Conservation (phyloP, 208 protist genomes). For the Leishmania turanica region DNA sequence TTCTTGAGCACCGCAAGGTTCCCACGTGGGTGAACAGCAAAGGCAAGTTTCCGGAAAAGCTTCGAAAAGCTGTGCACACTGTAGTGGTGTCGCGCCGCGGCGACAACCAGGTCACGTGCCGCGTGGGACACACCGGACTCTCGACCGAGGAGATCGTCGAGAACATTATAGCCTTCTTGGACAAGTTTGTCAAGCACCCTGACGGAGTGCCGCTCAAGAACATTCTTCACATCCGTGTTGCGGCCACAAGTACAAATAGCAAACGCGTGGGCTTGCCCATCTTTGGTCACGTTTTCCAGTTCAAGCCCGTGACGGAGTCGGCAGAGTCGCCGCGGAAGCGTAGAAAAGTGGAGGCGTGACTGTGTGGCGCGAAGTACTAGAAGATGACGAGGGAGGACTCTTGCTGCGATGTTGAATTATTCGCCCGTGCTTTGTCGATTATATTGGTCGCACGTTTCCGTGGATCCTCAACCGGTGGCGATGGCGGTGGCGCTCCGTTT, state of each 20-base stretch:
- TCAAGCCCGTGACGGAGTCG: constrained; percentile 18
- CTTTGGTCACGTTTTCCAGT: constrained; percentile 66
- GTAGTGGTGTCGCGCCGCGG: constrained; percentile 82
- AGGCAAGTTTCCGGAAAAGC: constrained; percentile 41
- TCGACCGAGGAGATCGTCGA: constrained; percentile 56
- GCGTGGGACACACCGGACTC: constrained; percentile 81
- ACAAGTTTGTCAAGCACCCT: constrained; percentile 58
- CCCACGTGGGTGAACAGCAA: constrained; percentile 79
- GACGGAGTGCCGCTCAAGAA: constrained; percentile 51
- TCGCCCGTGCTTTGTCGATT: background rate
- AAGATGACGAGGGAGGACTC: background rate
- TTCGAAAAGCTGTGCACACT: constrained; percentile 55
- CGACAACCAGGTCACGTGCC: constrained; percentile 74
- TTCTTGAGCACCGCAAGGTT: constrained; percentile 76
- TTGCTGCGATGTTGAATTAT: background rate
- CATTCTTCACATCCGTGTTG: constrained; percentile 85
- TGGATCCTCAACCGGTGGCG: background rate
- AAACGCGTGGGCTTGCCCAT: constrained; percentile 76
- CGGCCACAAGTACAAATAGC: constrained; percentile 64
- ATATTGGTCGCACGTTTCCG: background rate
- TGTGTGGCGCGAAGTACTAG: background rate
- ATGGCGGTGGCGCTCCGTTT: background rate
- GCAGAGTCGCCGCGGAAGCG: constrained; percentile 19
- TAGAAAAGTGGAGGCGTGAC: constrained; percentile 23
- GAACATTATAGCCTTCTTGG: constrained; percentile 73